Evolutionary conservation across 2,329 filamentous ascomycete species (phyloP).

Genomic region (Arthrobotrys entomopaga): DNA sequence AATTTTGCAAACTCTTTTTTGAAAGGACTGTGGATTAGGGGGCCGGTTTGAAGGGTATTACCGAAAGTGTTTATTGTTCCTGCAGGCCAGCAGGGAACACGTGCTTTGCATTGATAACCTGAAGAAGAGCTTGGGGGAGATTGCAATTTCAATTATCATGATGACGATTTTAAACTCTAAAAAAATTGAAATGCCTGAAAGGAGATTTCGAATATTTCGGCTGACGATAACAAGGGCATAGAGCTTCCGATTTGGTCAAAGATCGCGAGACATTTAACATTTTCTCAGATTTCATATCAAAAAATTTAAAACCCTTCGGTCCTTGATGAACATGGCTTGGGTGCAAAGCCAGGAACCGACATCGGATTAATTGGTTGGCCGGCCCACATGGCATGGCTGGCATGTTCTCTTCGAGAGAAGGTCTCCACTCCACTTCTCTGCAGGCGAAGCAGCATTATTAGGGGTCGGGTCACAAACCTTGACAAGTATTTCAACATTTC

Average conservation of each 20-base stretch:
- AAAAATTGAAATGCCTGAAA: slow-evolving; percentile 37
- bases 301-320: slow-evolving; percentile 11
- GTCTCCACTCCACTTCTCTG: too few species aligned
- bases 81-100: slow-evolving; percentile 4
- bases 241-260: slow-evolving; percentile 39
- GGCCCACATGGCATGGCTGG: too few species aligned
- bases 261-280: slow-evolving; percentile 31
- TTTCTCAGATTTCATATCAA: slow-evolving; percentile 18
- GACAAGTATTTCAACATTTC: slow-evolving; percentile 50
- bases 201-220: slow-evolving; percentile 47
- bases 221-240: slow-evolving; percentile 37
- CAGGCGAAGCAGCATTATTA: too few species aligned
- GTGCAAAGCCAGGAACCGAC: too few species aligned
- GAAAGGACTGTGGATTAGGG: slow-evolving; percentile 27
- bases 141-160: not conserved
- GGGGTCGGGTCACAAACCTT: slow-evolving; percentile 7
- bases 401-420: too few species aligned
- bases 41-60: not conserved
- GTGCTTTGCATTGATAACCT: slow-evolving; percentile 9
- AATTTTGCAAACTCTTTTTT: slow-evolving; percentile 18
- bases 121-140: not conserved
- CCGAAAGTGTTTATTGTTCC: too few species aligned
- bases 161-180: slow-evolving; percentile 15
- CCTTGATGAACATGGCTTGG: slow-evolving; percentile 17
- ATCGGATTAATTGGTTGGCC: too few species aligned